Evolutionary conservation across 345 rosid species (phyloP).

Genomic region (Triadica sebifera): DNA sequence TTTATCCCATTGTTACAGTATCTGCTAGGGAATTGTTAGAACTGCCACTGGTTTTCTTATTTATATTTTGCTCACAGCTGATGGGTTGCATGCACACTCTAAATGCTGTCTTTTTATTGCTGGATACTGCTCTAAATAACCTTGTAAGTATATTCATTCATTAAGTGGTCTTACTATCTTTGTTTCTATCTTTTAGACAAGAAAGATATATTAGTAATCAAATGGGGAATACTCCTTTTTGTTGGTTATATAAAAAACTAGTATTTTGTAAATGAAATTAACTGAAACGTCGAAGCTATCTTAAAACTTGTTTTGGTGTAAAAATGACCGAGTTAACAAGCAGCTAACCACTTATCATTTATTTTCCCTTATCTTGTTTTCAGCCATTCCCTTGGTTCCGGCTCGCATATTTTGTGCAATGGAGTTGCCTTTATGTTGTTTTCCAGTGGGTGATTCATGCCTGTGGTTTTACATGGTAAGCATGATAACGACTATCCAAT

Average conservation of each 20-base stretch:
- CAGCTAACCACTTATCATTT: too few relatives aligned
- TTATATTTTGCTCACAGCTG: slow-evolving; percentile 44
- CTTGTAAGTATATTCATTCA: slow-evolving; percentile 49
- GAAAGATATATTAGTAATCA: too few relatives aligned
- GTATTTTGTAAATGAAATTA: too few relatives aligned
- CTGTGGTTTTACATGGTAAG: slow-evolving; percentile 73
- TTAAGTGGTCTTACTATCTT: not conserved
- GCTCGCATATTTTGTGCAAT: slow-evolving; percentile 67
- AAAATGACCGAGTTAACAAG: too few relatives aligned
- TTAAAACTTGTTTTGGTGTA: too few relatives aligned
- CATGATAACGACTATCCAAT: not conserved
- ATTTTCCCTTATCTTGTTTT: not conserved
- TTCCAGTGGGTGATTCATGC: slow-evolving; percentile 90
- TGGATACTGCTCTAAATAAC: slow-evolving; percentile 65
- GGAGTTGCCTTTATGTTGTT: slow-evolving; percentile 72
- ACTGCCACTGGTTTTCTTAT: not conserved
- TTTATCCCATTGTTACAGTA: too few relatives aligned
- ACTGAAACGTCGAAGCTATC: too few relatives aligned
- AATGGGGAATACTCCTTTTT: too few relatives aligned
- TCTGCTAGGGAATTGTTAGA: not conserved
- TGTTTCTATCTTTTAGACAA: too few relatives aligned
- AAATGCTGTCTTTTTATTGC: slow-evolving; percentile 55
- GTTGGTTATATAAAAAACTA: too few relatives aligned
- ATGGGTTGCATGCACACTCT: slow-evolving; percentile 78
- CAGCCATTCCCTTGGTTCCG: slow-evolving; percentile 82